Conservation (phyloP, 495 filamentous ascomycete genomes). For the Thozetella sp. region DNA sequence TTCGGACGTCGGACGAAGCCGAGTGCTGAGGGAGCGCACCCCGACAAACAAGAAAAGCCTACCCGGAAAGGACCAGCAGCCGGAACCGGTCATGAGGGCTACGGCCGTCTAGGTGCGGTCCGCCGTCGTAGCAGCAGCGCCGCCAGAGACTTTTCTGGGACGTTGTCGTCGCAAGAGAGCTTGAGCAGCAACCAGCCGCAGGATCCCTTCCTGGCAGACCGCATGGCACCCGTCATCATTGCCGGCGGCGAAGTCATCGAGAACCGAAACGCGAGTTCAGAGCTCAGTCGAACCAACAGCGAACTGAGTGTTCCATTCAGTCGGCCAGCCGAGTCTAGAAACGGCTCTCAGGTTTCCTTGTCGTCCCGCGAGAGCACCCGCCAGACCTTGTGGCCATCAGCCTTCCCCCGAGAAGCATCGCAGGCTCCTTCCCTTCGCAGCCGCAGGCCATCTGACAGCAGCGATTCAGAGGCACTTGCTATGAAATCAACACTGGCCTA, state of each 20-base stretch:
- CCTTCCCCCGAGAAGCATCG: slow-evolving; percentile 34
- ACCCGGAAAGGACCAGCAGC: slow-evolving; percentile 82
- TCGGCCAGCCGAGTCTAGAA: slow-evolving; percentile 50
- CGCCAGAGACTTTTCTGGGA: slow-evolving; percentile 44
- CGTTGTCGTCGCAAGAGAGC: slow-evolving; percentile 49
- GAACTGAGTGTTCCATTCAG: slow-evolving; percentile 55
- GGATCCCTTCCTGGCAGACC: slow-evolving; percentile 64
- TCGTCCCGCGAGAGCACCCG: slow-evolving; percentile 38
- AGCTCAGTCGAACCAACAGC: slow-evolving; percentile 64
- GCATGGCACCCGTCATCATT: slow-evolving; percentile 87
- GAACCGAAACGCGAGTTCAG: slow-evolving; percentile 54
- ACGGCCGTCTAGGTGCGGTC: slow-evolving; percentile 68
- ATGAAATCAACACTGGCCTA: slow-evolving; percentile 50
- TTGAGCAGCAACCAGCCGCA: slow-evolving; percentile 37
- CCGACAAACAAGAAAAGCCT: slow-evolving; percentile 55
- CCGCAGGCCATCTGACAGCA: slow-evolving; percentile 51
- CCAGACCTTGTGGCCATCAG: slow-evolving; percentile 52
- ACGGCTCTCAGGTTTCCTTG: slow-evolving; percentile 37
- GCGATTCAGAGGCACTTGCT: slow-evolving; percentile 42
- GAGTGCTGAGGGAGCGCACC: slow-evolving; percentile 48
- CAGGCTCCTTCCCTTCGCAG: slow-evolving; percentile 20
- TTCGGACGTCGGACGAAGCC: slow-evolving; percentile 76
- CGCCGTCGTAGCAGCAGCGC: slow-evolving; percentile 63
- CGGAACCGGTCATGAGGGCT: slow-evolving; percentile 96
- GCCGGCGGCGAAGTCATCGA: slow-evolving; percentile 70